Percentiles rank a stretch among this genome's conserved stretches.
phyloP scores from a whole-genome alignment of 2,329 filamentous ascomycete genomes.

The Zasmidium angulare region DNA sequence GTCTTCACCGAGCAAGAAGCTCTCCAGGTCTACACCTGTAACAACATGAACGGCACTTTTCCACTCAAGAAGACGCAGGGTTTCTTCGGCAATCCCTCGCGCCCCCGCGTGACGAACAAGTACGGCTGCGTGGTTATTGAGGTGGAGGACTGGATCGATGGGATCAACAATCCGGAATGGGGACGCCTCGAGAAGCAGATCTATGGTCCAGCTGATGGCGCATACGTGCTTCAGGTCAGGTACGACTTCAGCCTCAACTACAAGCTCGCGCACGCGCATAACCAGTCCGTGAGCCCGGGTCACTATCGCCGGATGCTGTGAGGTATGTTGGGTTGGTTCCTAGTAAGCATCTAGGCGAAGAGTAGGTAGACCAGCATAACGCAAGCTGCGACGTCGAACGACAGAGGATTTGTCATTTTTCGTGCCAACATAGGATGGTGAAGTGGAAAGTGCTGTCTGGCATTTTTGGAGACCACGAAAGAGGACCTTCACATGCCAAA shows the following conservation, averaged over 20 bases:
- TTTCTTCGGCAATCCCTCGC: slow-evolving; percentile 52
- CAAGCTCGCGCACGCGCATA: slow-evolving; percentile 1
- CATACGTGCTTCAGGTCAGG: slow-evolving; percentile 46
- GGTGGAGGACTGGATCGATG: slow-evolving; percentile 90
- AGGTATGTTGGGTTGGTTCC: background rate
- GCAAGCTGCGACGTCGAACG: too few species aligned
- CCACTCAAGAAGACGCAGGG: slow-evolving; percentile 72
- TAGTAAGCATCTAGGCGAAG: too few species aligned
- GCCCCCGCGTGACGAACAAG: slow-evolving; percentile 65
- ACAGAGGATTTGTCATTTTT: too few species aligned
- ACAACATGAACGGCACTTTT: slow-evolving; percentile 64
- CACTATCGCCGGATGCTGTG: background rate
- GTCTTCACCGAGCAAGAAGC: slow-evolving; percentile 81
- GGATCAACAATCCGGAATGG: slow-evolving; percentile 88
- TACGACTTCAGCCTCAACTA: slow-evolving; percentile 41
- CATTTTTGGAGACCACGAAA: too few species aligned
- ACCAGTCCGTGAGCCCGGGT: background rate
- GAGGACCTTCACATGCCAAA: background rate
- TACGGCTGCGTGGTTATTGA: slow-evolving; percentile 88
- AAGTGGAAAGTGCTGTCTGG: too few species aligned
- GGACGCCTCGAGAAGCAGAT: slow-evolving; percentile 57
- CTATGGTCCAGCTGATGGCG: slow-evolving; percentile 44
- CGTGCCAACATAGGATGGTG: too few species aligned
- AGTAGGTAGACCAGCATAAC: too few species aligned
- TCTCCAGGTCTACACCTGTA: slow-evolving; percentile 86